Percentiles rank a stretch among this genome's conserved stretches.
These are phyloP conservation scores for Hypoxylon sp. DNA, from an alignment of 2,329 filamentous ascomycete genomes.

Conservation along the genomic window DNA sequence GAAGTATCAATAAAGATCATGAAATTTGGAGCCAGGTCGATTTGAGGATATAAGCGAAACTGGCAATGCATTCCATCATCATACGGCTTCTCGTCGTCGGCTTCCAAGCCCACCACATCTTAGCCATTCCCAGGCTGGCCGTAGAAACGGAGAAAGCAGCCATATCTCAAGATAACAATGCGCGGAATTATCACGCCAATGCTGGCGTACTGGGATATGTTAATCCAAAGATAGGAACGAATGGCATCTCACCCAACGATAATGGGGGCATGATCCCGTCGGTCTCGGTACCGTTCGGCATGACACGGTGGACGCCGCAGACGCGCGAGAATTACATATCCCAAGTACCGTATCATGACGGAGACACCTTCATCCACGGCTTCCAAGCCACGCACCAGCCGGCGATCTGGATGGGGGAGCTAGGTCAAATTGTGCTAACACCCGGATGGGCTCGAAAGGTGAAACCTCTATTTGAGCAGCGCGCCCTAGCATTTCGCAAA, in stretches of 20 bases:
- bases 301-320: conserved; percentile 67
- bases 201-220: conserved; percentile 54
- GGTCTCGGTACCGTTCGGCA: conserved; percentile 61
- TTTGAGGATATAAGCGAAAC: neutral
- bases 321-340: conserved; percentile 66
- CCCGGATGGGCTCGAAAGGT: conserved; percentile 56
- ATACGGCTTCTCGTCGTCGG: neutral
- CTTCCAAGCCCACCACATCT: neutral
- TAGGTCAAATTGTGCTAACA: conserved; percentile 61
- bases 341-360: conserved; percentile 63
- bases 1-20: neutral
- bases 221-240: conserved; percentile 56
- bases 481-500: conserved; percentile 60
- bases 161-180: neutral
- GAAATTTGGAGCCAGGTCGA: neutral
- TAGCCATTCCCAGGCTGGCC: conserved; percentile 15
- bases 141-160: neutral
- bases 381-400: conserved; percentile 67
- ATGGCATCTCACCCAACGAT: conserved; percentile 52
- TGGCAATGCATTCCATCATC: conserved; percentile 7
- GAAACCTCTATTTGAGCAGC: conserved; percentile 57
- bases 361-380: conserved; percentile 61
- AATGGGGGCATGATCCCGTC: conserved; percentile 58
- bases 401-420: conserved; percentile 68
- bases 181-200: conserved; percentile 50